phyloP scores from a whole-genome alignment of 768 basidiomycete genomes.

The Lactarius pseudohatsudake region DNA sequence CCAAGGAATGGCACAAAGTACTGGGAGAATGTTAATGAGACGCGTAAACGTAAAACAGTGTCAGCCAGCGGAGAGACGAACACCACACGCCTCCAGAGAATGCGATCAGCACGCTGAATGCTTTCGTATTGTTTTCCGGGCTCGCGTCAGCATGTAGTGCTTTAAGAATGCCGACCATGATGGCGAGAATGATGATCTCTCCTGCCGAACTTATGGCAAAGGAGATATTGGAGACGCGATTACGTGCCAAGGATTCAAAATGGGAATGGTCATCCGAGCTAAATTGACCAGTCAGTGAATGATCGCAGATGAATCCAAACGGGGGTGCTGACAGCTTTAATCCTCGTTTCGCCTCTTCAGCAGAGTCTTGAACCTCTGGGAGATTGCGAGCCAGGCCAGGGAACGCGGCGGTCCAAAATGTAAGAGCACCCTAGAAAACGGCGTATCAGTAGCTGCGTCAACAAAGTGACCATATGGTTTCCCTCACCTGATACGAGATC shows the following conservation, averaged over 20 bases:
- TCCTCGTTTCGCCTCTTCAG: slow-evolving; percentile 40
- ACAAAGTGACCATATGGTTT: neutral
- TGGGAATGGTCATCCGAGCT: slow-evolving; percentile 52
- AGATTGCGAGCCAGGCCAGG: slow-evolving; percentile 71
- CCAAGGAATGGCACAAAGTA: slow-evolving; percentile 71
- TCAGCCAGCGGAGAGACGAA: slow-evolving; percentile 36
- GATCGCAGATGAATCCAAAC: neutral
- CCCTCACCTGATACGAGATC: slow-evolving; percentile 64
- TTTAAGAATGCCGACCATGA: slow-evolving; percentile 76
- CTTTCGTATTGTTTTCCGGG: slow-evolving; percentile 70
- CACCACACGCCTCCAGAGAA: slow-evolving; percentile 78
- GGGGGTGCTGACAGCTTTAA: slow-evolving; percentile 46
- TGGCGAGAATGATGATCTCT: slow-evolving; percentile 64
- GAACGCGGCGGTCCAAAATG: slow-evolving; percentile 85
- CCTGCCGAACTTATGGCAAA: slow-evolving; percentile 69
- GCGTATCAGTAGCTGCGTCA: neutral
- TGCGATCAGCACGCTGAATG: slow-evolving; percentile 74
- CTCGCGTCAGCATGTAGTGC: slow-evolving; percentile 59
- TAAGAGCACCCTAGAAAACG: slow-evolving; percentile 55
- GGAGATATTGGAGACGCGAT: slow-evolving; percentile 73
- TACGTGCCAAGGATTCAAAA: slow-evolving; percentile 64
- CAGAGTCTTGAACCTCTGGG: slow-evolving; percentile 62
- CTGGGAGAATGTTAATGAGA: slow-evolving; percentile 36
- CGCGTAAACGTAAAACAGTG: neutral
- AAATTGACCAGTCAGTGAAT: neutral